phyloP scores from a whole-genome alignment of 2,329 filamentous ascomycete genomes.

The Meredithiella fracta region DNA sequence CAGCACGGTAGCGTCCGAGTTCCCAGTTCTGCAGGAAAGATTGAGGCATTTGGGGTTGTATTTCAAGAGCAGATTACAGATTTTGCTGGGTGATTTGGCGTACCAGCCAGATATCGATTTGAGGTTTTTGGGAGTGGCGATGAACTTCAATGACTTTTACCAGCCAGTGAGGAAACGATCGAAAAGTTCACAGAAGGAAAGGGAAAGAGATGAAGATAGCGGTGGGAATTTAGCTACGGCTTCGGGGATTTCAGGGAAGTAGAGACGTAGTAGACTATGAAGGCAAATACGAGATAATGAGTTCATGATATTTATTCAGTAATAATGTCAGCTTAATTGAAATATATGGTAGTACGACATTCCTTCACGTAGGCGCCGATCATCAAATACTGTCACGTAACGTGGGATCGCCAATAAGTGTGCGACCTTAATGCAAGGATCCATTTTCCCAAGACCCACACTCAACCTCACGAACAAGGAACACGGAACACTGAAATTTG shows the following conservation, averaged over 20 bases:
- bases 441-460: background rate
- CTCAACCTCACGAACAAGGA: background rate
- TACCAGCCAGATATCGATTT: constrained; percentile 92
- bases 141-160: constrained; percentile 99
- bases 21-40: constrained; percentile 59
- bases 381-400: background rate
- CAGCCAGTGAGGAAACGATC: constrained; percentile 54
- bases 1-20: constrained; percentile 35
- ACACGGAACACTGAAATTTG: no score
- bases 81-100: constrained; percentile 74
- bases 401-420: background rate
- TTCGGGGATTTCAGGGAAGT: background rate
- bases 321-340: no score
- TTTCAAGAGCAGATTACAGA: constrained; percentile 62
- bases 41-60: constrained; percentile 55
- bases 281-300: background rate
- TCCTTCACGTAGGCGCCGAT: no score
- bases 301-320: background rate
- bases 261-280: no score
- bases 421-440: background rate
- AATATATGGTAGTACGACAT: background rate
- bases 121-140: constrained; percentile 85
- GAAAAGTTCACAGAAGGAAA: constrained; percentile 20
- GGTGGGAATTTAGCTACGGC: background rate
- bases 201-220: constrained; percentile 5